Base-by-base conservation (phyloP, 345 rosid genomes). In the Pugionium dolabratum region DNA sequence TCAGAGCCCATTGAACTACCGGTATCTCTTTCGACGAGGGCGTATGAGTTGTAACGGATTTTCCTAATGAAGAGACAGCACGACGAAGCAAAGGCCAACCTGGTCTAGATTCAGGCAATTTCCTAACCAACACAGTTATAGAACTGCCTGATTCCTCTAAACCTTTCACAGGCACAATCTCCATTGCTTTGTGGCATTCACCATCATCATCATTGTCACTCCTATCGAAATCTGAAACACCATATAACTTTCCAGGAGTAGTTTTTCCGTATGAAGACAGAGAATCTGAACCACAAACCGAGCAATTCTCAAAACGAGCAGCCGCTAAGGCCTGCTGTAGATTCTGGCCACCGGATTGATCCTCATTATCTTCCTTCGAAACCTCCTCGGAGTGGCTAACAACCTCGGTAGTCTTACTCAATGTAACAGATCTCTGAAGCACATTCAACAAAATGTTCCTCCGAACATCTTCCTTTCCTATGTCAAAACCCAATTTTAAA, bases 11-110 rank as follows among this genome's bases (percentile, higher is more conserved):
- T 71, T 85, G 89, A 53, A 81, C 96, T 51, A 82, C 85, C 1
- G 92, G 83, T 70, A 85, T 80, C 71, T 84, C 72, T 66, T 90
- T 80, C 18, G 67, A 52, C 3, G 78, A 74, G 51, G 86, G 76
- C 54, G 71, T 70, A 44, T 71, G 70, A 50, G 60, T 37, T 4
- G 72, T 26, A 36, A 75, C 65, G 9, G 79, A 67, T 49, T 65
- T 70, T 50, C 54, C 46, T 37, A 85, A 72, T 0, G 80, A 36
- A 36, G 69, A 65, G 51, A 59, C 48, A 29, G 86, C 68, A 51
- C 75, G 85, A 37, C 85, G 81, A 62, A 82, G 95, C 64, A 88
- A 74, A 37, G 99, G 93, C 99, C 99, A 88, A 41, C 99, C 92
- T 11, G 97, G 91, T 57, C 75, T 83, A 55, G 64, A 43, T 63